Evolutionary conservation across 179 eudicot species (phyloP).

Genomic region (Corrigiola litoralis): DNA sequence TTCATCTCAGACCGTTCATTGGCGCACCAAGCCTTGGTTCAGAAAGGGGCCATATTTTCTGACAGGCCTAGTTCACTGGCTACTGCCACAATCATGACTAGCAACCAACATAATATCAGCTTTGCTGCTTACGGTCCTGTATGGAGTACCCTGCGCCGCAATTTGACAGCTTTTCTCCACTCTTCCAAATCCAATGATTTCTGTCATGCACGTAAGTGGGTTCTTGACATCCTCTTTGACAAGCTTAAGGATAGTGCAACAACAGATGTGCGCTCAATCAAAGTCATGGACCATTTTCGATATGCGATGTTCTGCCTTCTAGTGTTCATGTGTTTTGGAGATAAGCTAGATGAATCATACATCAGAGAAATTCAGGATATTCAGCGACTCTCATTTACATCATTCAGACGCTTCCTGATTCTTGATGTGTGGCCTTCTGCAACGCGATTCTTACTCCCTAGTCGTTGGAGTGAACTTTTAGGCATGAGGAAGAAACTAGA

Average conservation of each 20-base stretch:
- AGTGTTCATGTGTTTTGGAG: slow-evolving; percentile 8
- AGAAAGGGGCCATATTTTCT: neutral
- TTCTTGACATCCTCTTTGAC: neutral
- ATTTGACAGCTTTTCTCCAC: neutral
- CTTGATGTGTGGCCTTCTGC: neutral
- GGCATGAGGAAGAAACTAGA: neutral
- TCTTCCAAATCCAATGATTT: neutral
- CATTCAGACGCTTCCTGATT: neutral
- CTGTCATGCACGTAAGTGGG: neutral
- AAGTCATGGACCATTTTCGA: neutral
- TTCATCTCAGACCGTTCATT: neutral
- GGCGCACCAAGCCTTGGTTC: neutral
- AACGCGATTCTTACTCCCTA: neutral
- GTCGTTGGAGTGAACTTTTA: neutral
- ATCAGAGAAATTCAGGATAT: neutral
- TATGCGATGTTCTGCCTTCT: neutral
- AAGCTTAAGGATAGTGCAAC: neutral
- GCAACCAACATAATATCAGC: neutral
- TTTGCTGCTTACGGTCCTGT: neutral
- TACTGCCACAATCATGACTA: neutral
- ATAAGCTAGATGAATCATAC: neutral
- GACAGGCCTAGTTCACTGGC: neutral
- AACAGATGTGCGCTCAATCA: neutral
- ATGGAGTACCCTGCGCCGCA: neutral
- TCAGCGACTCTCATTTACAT: neutral